Evolutionary conservation across 768 basidiomycete species (phyloP), one percentile per base, ranked within the genome.

Genomic region (Suillus alpinus): DNA sequence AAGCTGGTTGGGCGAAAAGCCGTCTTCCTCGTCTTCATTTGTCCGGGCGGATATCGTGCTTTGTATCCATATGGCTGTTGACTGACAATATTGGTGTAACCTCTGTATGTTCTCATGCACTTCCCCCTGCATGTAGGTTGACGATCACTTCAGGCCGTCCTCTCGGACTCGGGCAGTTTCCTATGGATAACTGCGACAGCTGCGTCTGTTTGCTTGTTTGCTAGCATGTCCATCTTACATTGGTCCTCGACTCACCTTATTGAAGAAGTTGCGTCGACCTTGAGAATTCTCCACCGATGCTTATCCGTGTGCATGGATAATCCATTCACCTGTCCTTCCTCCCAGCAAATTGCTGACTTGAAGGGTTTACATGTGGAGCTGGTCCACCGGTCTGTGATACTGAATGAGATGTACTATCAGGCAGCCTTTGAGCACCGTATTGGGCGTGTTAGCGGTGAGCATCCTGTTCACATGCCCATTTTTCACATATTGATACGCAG

Each of bases 51-150:
- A 80, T 82, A 52, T 75, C 77, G 10, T 79, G 78, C 61, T 81
- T 83, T 59, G 68, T 80, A n/a, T 77, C 79, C 2, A 74, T 81
- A 29, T 83, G 79, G 78, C 63, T 80, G 20, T 66, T 83, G 23
- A 81, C 81, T 4, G 68, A 64, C 10, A 66, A 80, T 53, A 65
- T 73, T 36, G 78, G 77, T 18, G 46, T 65, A 8, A 59, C 64
- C 5, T 67, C 69, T 18, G 79, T 80, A 65, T 55, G 75, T 29
- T 36, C 23, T 8, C 6, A 12, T 16, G n/a, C 41, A 12, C n/a
- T 26, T 43, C 53, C 26, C 18, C 10, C n/a, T 43, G 32, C n/a
- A n/a, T 49, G 20, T 36, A 34, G 23, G 10, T 49, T 46, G 39
- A 39, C 16, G 31, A 43, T 29, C 41, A 43, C 31, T 26, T 56